phyloP scores from a whole-genome alignment of 306 rosid species.

The Cyamopsis tetragonoloba region DNA sequence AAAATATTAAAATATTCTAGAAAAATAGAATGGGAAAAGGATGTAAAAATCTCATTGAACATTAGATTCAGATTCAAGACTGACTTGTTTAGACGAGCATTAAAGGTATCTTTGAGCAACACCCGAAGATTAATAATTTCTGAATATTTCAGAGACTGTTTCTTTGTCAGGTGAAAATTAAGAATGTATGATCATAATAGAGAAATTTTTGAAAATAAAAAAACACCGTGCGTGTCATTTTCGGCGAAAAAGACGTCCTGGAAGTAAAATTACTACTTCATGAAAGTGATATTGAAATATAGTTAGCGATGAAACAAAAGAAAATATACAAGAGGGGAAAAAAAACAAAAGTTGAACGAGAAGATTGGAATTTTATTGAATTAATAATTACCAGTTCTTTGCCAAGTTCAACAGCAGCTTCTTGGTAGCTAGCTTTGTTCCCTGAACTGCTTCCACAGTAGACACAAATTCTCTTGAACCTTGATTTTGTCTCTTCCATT shows the following conservation, averaged over 20 bases:
- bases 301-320: background rate
- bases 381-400: conserved; percentile 68
- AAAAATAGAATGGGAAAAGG: too few relatives aligned
- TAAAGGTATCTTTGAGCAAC: too few relatives aligned
- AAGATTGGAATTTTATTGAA: background rate
- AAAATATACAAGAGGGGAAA: background rate
- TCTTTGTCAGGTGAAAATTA: background rate
- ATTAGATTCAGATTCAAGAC: background rate
- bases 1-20: too few relatives aligned
- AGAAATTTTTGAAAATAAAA: background rate
- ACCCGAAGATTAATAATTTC: too few relatives aligned
- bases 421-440: conserved; percentile 85
- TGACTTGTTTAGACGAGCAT: background rate
- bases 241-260: background rate
- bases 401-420: conserved; percentile 92
- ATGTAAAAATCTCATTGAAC: too few relatives aligned
- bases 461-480: conserved; percentile 88
- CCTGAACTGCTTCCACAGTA: conserved; percentile 99
- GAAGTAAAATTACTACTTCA: background rate
- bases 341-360: background rate
- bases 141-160: too few relatives aligned
- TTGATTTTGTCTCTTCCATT: conserved; percentile 82
- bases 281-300: background rate
- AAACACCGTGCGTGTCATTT: background rate
- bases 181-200: background rate